phyloP scores from a whole-genome alignment of 495 filamentous ascomycete species.

The Aspergillus haitiensis region DNA sequence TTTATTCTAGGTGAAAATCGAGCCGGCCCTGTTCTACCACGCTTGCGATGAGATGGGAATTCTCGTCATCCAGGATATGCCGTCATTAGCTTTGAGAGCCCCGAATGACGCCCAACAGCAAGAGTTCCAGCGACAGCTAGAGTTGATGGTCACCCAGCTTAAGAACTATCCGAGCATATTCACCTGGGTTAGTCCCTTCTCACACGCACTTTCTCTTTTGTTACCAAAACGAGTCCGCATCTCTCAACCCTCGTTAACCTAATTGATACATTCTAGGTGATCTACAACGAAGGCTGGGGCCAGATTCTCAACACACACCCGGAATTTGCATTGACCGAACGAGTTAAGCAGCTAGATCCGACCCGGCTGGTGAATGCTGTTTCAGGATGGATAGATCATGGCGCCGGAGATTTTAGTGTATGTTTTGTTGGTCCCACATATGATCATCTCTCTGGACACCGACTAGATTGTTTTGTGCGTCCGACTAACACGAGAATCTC shows the following conservation, averaged over 20 bases:
- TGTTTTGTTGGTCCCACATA: slow-evolving; percentile 8
- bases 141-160: slow-evolving; percentile 59
- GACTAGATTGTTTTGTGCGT: no score
- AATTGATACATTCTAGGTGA: slow-evolving; percentile 41
- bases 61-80: slow-evolving; percentile 69
- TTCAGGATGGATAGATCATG: slow-evolving; percentile 62
- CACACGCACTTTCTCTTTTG: neutral
- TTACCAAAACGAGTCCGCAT: no score
- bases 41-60: slow-evolving; percentile 65
- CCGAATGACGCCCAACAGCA: slow-evolving; percentile 52
- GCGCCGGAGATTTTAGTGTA: slow-evolving; percentile 58
- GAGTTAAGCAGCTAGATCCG: slow-evolving; percentile 56
- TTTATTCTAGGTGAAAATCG: slow-evolving; percentile 63
- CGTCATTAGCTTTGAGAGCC: slow-evolving; percentile 48
- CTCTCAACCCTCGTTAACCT: no score
- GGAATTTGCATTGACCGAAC: slow-evolving; percentile 55
- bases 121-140: slow-evolving; percentile 64
- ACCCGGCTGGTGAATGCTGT: slow-evolving; percentile 60
- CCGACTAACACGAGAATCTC: no score
- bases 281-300: slow-evolving; percentile 75
- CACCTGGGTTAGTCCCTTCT: slow-evolving; percentile 38
- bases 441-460: neutral
- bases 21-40: slow-evolving; percentile 62
- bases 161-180: slow-evolving; percentile 63
- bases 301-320: slow-evolving; percentile 52